phyloP scores from a whole-genome alignment of 768 basidiomycete genomes.

The Tubosaeta sp. region DNA sequence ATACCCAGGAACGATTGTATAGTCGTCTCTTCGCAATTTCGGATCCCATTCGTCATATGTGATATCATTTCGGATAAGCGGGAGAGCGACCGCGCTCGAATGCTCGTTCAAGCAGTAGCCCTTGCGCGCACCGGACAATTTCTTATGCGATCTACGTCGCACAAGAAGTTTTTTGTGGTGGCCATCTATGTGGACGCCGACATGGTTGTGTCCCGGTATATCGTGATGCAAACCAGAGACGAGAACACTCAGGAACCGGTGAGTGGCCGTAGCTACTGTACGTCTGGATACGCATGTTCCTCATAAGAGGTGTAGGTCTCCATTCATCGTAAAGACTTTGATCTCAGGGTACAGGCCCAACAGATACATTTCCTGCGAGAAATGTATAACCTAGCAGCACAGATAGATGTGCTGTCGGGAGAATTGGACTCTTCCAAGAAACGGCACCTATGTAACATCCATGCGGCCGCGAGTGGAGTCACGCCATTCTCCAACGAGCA shows the following conservation, averaged over 20 bases:
- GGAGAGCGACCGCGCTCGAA: neutral
- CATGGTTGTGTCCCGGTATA: constrained; percentile 5
- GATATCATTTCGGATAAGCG: constrained; percentile 2
- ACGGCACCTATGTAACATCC: neutral
- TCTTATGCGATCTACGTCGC: neutral
- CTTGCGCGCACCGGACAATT: neutral
- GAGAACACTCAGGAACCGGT: neutral
- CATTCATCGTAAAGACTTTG: neutral
- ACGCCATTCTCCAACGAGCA: neutral
- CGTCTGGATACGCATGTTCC: neutral
- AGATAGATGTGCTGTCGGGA: neutral
- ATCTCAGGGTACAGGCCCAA: neutral
- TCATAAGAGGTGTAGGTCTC: neutral
- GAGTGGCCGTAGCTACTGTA: neutral
- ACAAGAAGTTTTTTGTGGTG: constrained; percentile 9
- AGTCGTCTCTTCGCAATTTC: neutral
- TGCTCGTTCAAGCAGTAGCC: constrained; percentile 14
- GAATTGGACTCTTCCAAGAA: neutral
- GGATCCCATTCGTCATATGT: constrained; percentile 10
- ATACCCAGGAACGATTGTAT: neutral
- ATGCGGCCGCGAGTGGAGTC: neutral
- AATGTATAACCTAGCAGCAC: constrained; percentile 10
- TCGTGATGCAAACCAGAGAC: neutral
- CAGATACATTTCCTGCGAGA: neutral
- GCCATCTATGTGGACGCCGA: constrained; percentile 4